Conservation (phyloP, 2,329 filamentous ascomycete species). For the Xylariaceae sp. region DNA sequence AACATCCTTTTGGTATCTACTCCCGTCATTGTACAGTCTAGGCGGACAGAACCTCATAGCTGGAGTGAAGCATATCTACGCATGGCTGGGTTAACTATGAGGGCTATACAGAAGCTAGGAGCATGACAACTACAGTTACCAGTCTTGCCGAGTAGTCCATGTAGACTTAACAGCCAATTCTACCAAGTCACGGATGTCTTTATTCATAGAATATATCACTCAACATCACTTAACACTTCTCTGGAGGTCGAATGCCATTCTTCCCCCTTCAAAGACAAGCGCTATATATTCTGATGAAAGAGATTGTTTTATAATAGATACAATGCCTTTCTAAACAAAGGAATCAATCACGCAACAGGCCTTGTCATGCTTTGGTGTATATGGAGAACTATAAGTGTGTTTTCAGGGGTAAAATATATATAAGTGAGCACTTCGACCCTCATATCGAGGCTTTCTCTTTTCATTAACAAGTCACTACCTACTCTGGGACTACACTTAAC, state of each 20-base stretch:
- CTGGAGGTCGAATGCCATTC: neutral
- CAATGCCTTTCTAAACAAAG: neutral
- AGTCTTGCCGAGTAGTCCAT: neutral
- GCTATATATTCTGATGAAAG: neutral
- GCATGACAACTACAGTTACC: neutral
- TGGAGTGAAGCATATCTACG: neutral
- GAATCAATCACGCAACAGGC: too few species aligned
- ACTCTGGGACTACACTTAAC: too few species aligned
- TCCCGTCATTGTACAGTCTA: neutral
- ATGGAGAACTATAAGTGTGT: neutral
- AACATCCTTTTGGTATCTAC: slow-evolving; percentile 1
- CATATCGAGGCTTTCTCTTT: too few species aligned
- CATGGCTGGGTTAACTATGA: neutral
- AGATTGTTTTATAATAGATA: neutral
- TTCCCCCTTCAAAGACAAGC: neutral
- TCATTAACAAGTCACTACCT: neutral
- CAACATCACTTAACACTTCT: neutral
- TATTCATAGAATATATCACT: slow-evolving; percentile 1
- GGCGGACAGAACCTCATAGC: neutral
- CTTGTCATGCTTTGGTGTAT: neutral
- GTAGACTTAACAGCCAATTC: neutral
- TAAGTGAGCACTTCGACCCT: too few species aligned
- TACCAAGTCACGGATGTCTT: neutral
- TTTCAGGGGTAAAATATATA: neutral
- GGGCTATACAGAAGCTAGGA: neutral